Base-by-base conservation (phyloP, 2,329 filamentous ascomycete species). In the Fusarium siculi region DNA sequence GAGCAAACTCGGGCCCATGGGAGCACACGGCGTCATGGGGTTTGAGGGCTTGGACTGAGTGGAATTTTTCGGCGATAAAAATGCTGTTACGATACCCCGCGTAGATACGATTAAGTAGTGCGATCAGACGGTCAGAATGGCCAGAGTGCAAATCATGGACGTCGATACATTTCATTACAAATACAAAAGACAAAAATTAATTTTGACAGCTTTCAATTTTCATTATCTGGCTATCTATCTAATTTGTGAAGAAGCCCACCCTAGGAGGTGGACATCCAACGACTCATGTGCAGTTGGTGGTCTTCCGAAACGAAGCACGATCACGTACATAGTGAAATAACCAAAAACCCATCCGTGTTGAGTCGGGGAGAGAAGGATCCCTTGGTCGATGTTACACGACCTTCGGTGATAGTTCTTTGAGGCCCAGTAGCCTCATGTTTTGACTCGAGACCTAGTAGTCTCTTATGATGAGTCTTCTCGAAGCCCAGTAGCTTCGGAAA, bases 11-110 rank as follows among this genome's bases (percentile, higher is more conserved):
- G 86, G 86, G 7, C 84, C 85, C 18, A 85, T 84, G 80, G 86
- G 86, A 25, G 85, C 85, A 7, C 86, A 88, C 49, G 86, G 86
- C 54, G 82, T 88, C n/a, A 75, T 87, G 71, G 84, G 83, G 9
- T 87, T 88, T 66, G 83, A 85, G 18, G 85, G 83, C 12, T 65
- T 88, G 72, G 85, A 87, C 64, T 87, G 68, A 72, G 43, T 28
- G 36, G 25, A 42, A 18, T 25, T 5, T 25, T 57, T 42, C 9
- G 37, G 55, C 39, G 58, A 61, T 42, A 16, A 46, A 70, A 30
- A 25, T 16, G 25, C 63, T 72, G 53, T 72, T 72, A 53, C 53
- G 71, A 73, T 73, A 73, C 71, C 70, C 71, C 14, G 54, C 36
- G 32, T 62, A 42, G 46, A 60, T 18, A 43, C n/a, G 25, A 42